A percentile compares a stretch with the other conserved stretches of the same genome.
These are phyloP conservation scores for Septoria petroselini DNA, from an alignment of 2,329 filamentous ascomycete species.

Conservation along the genomic window DNA sequence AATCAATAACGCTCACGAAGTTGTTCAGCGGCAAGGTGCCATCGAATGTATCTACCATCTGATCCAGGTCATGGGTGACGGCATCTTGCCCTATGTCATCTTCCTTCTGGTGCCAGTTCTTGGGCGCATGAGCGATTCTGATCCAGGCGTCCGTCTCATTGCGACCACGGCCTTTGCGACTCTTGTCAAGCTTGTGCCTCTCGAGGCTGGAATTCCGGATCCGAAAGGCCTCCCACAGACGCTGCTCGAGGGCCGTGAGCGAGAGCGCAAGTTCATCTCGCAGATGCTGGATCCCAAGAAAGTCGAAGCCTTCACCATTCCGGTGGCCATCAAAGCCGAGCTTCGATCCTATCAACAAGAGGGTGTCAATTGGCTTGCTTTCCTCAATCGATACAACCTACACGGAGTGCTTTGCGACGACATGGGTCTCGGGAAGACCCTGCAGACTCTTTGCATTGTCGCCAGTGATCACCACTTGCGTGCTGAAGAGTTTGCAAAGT, in stretches of 20 bases:
- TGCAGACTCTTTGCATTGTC: conserved; percentile 96
- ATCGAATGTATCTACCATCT: conserved; percentile 95
- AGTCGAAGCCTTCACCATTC: conserved; percentile 88
- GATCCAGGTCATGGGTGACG: conserved; percentile 96
- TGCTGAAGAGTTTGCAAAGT: conserved; percentile 83
- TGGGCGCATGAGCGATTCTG: conserved; percentile 96
- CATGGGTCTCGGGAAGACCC: conserved; percentile 96
- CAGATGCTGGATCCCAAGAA: conserved; percentile 97
- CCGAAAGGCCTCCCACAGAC: conserved; percentile 88
- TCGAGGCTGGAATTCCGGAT: conserved; percentile 96
- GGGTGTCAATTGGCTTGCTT: conserved; percentile 97
- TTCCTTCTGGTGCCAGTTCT: conserved; percentile 97
- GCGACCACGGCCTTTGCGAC: conserved; percentile 97
- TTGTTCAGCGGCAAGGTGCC: conserved; percentile 85
- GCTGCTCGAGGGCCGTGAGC: conserved; percentile 82
- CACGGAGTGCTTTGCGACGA: conserved; percentile 98
- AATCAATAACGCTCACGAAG: conserved; percentile 84
- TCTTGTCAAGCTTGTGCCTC: conserved; percentile 90
- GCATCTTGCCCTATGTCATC: conserved; percentile 94
- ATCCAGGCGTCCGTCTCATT: conserved; percentile 89
- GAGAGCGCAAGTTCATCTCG: conserved; percentile 92
- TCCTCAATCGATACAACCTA: conserved; percentile 95
- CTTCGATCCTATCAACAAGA: conserved; percentile 97
- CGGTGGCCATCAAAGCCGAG: conserved; percentile 94
- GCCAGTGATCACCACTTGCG: conserved; percentile 95